Conservation (phyloP, 139 green algal genomes). For the Nannochloris sp. region DNA sequence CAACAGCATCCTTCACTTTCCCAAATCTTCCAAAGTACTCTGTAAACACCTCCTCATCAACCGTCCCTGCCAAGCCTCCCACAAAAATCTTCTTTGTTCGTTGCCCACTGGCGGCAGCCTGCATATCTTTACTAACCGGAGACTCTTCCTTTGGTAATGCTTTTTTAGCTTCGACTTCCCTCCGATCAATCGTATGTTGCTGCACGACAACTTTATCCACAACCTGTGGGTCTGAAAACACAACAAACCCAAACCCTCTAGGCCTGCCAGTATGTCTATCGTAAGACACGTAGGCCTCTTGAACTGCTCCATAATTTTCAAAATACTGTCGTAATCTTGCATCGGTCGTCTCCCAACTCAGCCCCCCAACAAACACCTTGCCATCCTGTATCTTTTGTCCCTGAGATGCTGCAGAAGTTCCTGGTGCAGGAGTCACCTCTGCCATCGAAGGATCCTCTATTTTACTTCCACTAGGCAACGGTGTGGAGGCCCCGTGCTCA, state of each 20-base stretch:
- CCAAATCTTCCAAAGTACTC: slow-evolving; percentile 82
- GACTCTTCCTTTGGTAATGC: slow-evolving; percentile 88
- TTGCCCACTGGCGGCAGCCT: slow-evolving; percentile 18
- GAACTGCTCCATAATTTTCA: slow-evolving; percentile 76
- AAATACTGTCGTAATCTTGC: slow-evolving; percentile 61
- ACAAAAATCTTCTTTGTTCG: slow-evolving; percentile 92
- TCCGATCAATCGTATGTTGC: slow-evolving; percentile 89
- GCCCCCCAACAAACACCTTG: slow-evolving; percentile 77
- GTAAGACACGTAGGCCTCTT: slow-evolving; percentile 84
- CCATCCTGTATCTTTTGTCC: slow-evolving; percentile 28
- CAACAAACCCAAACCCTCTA: slow-evolving; percentile 86
- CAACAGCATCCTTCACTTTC: slow-evolving; percentile 64
- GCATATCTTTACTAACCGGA: slow-evolving; percentile 36
- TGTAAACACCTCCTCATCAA: slow-evolving; percentile 73
- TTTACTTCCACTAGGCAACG: too few relatives aligned
- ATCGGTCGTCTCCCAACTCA: slow-evolving; percentile 71
- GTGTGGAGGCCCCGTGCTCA: too few relatives aligned
- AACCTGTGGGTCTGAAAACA: slow-evolving; percentile 76
- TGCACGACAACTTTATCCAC: slow-evolving; percentile 77
- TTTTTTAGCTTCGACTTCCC: slow-evolving; percentile 91
- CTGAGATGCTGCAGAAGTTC: too few relatives aligned
- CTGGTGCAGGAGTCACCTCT: too few relatives aligned
- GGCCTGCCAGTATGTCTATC: slow-evolving; percentile 76
- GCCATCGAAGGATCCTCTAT: too few relatives aligned
- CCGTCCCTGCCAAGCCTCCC: slow-evolving; percentile 75